Percentiles rank a stretch among this genome's conserved stretches.
These are phyloP conservation scores for Scedosporium apiospermum DNA, from an alignment of 2,329 filamentous ascomycete genomes.

Conservation along the genomic window DNA sequence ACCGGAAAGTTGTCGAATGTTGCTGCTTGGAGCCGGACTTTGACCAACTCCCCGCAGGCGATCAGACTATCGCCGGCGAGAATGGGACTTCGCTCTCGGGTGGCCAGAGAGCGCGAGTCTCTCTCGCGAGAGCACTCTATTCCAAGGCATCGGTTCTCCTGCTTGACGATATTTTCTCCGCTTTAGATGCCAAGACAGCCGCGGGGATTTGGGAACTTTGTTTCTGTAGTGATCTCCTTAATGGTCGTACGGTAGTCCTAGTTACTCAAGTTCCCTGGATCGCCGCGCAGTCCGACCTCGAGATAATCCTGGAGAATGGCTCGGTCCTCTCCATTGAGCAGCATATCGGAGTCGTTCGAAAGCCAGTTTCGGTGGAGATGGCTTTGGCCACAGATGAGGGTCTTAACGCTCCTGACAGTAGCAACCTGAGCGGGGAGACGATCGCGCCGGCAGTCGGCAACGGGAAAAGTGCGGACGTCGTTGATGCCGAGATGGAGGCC, in stretches of 20 bases:
- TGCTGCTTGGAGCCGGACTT: conserved; percentile 44
- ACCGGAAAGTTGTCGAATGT: conserved; percentile 44
- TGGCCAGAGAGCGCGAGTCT: conserved; percentile 47
- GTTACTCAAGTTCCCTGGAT: conserved; percentile 49
- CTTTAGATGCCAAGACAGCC: conserved; percentile 48
- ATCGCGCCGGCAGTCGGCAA: background rate
- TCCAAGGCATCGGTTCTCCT: conserved; percentile 44
- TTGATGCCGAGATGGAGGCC: conserved; percentile 10
- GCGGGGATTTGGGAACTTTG: conserved; percentile 46
- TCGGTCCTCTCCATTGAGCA: conserved; percentile 28
- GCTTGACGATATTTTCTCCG: conserved; percentile 51
- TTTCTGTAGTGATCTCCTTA: conserved; percentile 46
- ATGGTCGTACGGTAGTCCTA: conserved; percentile 43
- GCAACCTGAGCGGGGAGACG: background rate
- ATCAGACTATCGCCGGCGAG: conserved; percentile 43
- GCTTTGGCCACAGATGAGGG: conserved; percentile 20
- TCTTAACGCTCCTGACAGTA: conserved; percentile 10
- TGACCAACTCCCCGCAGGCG: conserved; percentile 37
- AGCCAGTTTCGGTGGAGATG: conserved; percentile 10
- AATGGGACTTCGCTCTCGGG: conserved; percentile 46
- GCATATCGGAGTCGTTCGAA: conserved; percentile 35
- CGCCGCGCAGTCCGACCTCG: conserved; percentile 38
- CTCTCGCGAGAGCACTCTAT: conserved; percentile 47
- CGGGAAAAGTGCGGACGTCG: conserved; percentile 5
- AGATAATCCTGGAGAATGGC: conserved; percentile 36